Conservation (phyloP, 495 filamentous ascomycete species). For the Penicillium diatomitis region DNA sequence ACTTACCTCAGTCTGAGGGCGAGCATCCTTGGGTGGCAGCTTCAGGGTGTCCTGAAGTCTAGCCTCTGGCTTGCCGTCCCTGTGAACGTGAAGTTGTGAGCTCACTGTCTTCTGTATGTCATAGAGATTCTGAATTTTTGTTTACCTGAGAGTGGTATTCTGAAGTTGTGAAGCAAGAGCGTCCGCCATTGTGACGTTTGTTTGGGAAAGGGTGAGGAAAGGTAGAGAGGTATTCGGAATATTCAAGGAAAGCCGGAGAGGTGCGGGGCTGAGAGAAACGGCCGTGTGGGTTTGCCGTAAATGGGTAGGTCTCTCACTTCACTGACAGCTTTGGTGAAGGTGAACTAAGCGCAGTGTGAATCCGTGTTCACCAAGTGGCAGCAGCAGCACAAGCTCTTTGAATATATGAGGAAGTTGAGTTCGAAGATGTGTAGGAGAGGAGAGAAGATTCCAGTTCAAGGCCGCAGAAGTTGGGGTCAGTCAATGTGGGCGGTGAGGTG, state of each 20-base stretch:
- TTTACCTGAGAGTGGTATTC: slow-evolving; percentile 61
- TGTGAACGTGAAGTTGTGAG: slow-evolving; percentile 16
- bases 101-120: neutral
- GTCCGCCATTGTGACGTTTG: slow-evolving; percentile 40
- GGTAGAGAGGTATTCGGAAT: too few relatives aligned
- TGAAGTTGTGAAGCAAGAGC: slow-evolving; percentile 60
- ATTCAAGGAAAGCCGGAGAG: too few relatives aligned
- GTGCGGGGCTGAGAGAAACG: too few relatives aligned
- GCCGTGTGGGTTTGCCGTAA: too few relatives aligned
- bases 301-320: too few relatives aligned
- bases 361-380: too few relatives aligned
- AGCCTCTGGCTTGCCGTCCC: slow-evolving; percentile 47
- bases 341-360: too few relatives aligned
- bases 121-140: neutral
- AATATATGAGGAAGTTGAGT: neutral
- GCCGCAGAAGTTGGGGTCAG: neutral
- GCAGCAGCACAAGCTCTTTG: neutral
- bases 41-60: slow-evolving; percentile 77
- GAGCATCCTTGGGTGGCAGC: slow-evolving; percentile 69
- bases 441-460: neutral
- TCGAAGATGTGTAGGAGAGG: neutral
- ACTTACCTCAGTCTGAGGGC: slow-evolving; percentile 87
- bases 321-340: too few relatives aligned
- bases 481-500: too few relatives aligned
- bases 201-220: too few relatives aligned